Percentiles rank a stretch among this genome's conserved stretches.
Evolutionary conservation across 73 alveolate species (phyloP).

Genomic region (Stentor coeruleus): DNA sequence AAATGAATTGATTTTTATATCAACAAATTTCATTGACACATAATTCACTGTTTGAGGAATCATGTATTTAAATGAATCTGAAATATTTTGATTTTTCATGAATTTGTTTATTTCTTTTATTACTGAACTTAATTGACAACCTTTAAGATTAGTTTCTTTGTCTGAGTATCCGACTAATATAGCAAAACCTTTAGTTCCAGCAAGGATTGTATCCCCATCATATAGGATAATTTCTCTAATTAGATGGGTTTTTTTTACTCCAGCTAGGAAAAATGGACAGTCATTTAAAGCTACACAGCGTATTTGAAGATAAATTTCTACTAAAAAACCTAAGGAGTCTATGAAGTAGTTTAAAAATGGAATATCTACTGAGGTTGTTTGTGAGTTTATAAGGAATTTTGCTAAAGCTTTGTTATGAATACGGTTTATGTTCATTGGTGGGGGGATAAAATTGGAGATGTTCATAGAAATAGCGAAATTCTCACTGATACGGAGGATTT

Average conservation of each 20-base stretch:
- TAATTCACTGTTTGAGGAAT: neutral
- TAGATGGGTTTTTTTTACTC: neutral
- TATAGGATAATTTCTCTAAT: conserved; percentile 1
- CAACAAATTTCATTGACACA: neutral
- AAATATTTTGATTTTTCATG: neutral
- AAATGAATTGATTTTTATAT: neutral
- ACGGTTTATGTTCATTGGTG: neutral
- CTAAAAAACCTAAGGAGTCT: neutral
- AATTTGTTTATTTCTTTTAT: neutral
- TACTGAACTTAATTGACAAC: neutral
- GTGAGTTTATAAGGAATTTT: neutral
- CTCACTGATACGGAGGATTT: neutral
- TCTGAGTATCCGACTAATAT: neutral
- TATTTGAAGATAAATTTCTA: neutral
- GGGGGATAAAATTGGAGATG: neutral
- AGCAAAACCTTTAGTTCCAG: conserved; percentile 4
- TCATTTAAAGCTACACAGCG: conserved; percentile 5
- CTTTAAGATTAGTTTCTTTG: neutral
- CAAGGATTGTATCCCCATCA: neutral
- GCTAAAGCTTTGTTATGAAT: neutral
- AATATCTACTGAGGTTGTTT: neutral
- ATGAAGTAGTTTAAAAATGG: neutral
- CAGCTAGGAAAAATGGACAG: neutral
- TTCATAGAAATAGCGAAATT: neutral
- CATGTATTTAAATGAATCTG: neutral